These are phyloP conservation scores for Fusarium sp. DNA, from an alignment of 2,329 filamentous ascomycete species.

Conservation along the genomic window DNA sequence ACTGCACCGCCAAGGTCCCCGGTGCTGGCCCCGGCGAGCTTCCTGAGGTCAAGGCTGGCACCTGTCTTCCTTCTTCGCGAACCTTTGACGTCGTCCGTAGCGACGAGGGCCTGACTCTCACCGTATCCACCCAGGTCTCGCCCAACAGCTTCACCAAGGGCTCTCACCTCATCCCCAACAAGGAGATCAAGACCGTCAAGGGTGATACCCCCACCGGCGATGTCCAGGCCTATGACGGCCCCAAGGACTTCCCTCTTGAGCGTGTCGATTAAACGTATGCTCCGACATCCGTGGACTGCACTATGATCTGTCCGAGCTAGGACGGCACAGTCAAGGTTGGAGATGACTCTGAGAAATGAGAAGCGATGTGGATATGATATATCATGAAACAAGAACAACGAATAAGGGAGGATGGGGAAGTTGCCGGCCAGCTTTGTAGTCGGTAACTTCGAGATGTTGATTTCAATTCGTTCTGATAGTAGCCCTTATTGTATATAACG, in stretches of 20 bases:
- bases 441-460: background rate
- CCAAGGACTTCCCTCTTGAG: slow-evolving; percentile 4
- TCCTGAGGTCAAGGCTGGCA: background rate
- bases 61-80: background rate
- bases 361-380: background rate
- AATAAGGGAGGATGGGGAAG: background rate
- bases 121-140: background rate
- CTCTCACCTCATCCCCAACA: background rate
- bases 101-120: background rate
- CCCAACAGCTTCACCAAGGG: slow-evolving; percentile 1
- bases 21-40: background rate
- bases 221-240: background rate
- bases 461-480: background rate
- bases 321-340: background rate
- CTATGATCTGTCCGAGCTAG: background rate
- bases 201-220: background rate
- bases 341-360: background rate
- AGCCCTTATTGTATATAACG: background rate
- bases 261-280: background rate
- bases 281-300: background rate
- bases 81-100: background rate
- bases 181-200: background rate
- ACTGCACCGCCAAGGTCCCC: background rate
- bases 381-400: background rate
- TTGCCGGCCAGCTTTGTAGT: background rate